Percentiles rank a stretch among this genome's conserved stretches.
phyloP scores from a whole-genome alignment of 192 early-diverging fungal species.

The Umbelopsis sp. region DNA sequence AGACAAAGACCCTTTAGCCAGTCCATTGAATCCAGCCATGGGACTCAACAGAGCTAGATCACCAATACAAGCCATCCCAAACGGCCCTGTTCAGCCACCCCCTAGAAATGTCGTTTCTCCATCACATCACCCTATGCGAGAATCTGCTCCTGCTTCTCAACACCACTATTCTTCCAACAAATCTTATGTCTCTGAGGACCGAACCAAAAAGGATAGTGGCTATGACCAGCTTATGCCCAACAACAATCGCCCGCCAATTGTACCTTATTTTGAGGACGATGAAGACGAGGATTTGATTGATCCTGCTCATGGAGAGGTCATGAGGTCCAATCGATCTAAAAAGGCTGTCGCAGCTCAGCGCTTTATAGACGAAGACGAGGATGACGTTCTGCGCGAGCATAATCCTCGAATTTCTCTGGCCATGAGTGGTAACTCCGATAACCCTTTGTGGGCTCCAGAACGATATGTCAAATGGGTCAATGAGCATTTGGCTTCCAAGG shows the following conservation, averaged over 20 bases:
- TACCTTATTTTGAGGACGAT: constrained; percentile 15
- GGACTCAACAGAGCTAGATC: constrained; percentile 6
- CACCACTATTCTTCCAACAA: neutral
- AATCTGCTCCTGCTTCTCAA: neutral
- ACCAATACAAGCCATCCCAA: constrained; percentile 1
- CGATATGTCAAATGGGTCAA: constrained; percentile 53
- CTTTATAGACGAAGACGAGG: constrained; percentile 8
- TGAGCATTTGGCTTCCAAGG: constrained; percentile 27
- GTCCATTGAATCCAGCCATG: neutral
- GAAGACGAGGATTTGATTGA: constrained; percentile 21
- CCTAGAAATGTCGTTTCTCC: constrained; percentile 12
- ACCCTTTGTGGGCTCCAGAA: constrained; percentile 28
- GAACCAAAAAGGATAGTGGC: constrained; percentile 14
- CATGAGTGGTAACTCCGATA: neutral
- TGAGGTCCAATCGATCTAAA: neutral
- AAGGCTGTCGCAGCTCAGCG: constrained; percentile 12
- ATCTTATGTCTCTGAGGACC: neutral
- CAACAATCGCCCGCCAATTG: constrained; percentile 6
- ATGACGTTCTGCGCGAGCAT: neutral
- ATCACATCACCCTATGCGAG: neutral
- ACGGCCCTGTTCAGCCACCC: constrained; percentile 9
- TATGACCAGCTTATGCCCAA: neutral
- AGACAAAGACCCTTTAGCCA: constrained; percentile 2
- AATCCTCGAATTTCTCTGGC: neutral
- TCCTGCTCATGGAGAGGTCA: constrained; percentile 9